Base-by-base conservation (phyloP, 2,329 filamentous ascomycete species). In the Venturia asperata region DNA sequence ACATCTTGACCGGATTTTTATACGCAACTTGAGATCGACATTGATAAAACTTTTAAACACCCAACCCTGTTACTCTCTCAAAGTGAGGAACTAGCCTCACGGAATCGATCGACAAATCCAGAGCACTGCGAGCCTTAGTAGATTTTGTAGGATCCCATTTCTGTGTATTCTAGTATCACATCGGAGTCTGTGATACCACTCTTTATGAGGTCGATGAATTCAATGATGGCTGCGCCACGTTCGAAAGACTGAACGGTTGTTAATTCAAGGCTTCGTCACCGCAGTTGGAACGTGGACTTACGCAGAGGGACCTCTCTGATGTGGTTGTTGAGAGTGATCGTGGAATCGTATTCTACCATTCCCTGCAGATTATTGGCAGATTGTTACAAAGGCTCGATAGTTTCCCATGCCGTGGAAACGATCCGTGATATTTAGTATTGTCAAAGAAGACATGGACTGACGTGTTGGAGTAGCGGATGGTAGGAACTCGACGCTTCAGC, bases 101-200 rank as follows among this genome's bases (percentile, higher is more conserved):
- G 85, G 56, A 81, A 84, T 69, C 85, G 80, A 70, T 85, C 85
- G 49, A 85, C 79, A 68, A 86, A 85, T 0, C 82, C 76, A 1
- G 83, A 85, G 68, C 82, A 84, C 71, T 80, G 77, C 64, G 73
- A 72, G 0, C 82, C 83, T 70, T 86, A 83, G 77, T 79, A 85
- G 64, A 85, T 85, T 70, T 86, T 83, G 68, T 85, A 86, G 0
- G 77, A 76, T 37, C 77, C 77, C 39, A 61, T 65, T 11, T 65
- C 67, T 24, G 73, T 71, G 2, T 72, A 72, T 21, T 5, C 39
- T 64, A 81, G 74, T 82, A 85, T 84, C 10, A 85, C 82, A 68
- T 85, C 83, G 15, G 81, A 72, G 66, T 80, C 79, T 7, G 77
- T 72, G 11, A 85, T 72, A 1, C 79, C 82, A 63, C 78, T 80